Evolutionary conservation across 495 filamentous ascomycete species (phyloP), one percentile per base, ranked within the genome.

Genomic region (Trichoderma asperelloides): DNA sequence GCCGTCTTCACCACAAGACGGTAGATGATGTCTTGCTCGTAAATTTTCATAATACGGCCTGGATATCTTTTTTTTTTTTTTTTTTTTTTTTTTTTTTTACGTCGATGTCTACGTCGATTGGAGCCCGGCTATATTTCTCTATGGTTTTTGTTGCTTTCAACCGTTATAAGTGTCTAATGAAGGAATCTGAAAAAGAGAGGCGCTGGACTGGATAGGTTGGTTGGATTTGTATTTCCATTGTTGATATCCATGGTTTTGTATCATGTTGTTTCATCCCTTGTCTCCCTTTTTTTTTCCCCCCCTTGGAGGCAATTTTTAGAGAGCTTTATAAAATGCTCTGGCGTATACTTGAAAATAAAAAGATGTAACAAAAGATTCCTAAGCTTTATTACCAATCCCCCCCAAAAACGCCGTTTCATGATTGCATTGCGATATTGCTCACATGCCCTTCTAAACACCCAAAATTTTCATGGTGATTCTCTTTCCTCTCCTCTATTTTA

Each of bases 1-100:
- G 37, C 75, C 77, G 43, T 80, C 77, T 9, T 72, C 73, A 41
- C 73, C 55, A 21, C 55, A 60, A 21, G 55, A 60, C n/a, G 55
- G 55, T 12, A 28, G 57, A 37, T 63, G 40, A 45, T 60, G 9
- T 62, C 23, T 62, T 65, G 49, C 5, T 51, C 37, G 21, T 21
- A 23, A 64, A 33, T 28, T 39, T n/a, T 67, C 18, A 21, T 47
- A 12, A 47, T 47, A 47, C 15, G 2, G 55, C 55, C 23, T 60
- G 55, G 25, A 60, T 28, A 18, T 11, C 8, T 21, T 16, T 3
- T 60, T 15, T 60, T 60, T 3, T 12, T 9, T 57, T 57, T 57
- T 3, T 57, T 25, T 1, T 23, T 57, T n/a, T n/a, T n/a, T n/a
- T n/a, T n/a, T n/a, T n/a, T n/a, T n/a, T n/a, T n/a, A n/a, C n/a